Conservation (phyloP, 495 filamentous ascomycete species). For the Tetracladium setigerum region DNA sequence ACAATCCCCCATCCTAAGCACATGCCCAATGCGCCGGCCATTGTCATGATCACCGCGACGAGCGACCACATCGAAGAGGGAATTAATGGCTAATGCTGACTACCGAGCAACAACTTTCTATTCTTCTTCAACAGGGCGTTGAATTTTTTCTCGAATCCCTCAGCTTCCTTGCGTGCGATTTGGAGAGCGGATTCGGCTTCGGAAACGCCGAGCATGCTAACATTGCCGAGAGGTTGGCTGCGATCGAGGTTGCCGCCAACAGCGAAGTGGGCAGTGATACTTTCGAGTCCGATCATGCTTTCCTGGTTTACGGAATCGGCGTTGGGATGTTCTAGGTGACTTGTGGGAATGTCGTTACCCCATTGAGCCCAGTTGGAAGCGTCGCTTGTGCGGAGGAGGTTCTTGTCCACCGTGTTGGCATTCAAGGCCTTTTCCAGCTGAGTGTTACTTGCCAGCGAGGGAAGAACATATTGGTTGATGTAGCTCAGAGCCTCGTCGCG, state of each 20-base stretch:
- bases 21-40: no score
- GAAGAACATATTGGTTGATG: slow-evolving; percentile 59
- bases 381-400: slow-evolving; percentile 35
- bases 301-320: slow-evolving; percentile 4
- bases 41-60: no score
- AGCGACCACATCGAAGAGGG: no score
- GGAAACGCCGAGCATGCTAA: slow-evolving; percentile 45
- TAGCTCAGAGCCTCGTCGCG: slow-evolving; percentile 55
- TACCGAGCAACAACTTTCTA: slow-evolving; percentile 33
- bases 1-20: no score
- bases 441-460: slow-evolving; percentile 28
- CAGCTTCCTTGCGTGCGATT: slow-evolving; percentile 56
- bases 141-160: slow-evolving; percentile 61
- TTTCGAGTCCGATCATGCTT: slow-evolving; percentile 19
- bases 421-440: slow-evolving; percentile 23
- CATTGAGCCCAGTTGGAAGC: slow-evolving; percentile 27
- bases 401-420: slow-evolving; percentile 19
- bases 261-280: slow-evolving; percentile 22
- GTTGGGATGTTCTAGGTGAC: background rate
- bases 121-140: slow-evolving; percentile 56
- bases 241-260: slow-evolving; percentile 16
- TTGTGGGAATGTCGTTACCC: slow-evolving; percentile 6
- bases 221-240: slow-evolving; percentile 34
- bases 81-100: slow-evolving; percentile 14
- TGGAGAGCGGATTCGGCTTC: slow-evolving; percentile 54